Conservation (phyloP, 2,329 filamentous ascomycete genomes). For the Drechmeria coniospora region DNA sequence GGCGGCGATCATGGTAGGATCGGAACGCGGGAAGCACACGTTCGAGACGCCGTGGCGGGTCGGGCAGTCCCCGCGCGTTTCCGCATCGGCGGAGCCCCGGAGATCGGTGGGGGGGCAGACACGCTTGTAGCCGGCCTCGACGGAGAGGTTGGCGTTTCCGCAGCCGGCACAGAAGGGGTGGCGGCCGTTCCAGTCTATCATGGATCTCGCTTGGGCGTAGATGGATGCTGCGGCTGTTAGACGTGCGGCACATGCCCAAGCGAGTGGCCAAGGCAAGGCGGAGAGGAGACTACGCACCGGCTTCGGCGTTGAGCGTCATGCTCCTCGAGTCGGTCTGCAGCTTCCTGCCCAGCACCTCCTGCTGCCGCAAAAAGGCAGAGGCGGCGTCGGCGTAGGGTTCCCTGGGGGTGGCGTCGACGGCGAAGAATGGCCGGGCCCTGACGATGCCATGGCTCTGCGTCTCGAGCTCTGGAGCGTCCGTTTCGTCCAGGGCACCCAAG, state of each 20-base stretch:
- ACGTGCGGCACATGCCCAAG: background rate
- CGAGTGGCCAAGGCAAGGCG: background rate
- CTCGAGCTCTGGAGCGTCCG: constrained; percentile 6
- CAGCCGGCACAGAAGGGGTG: constrained; percentile 88
- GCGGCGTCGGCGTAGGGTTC: constrained; percentile 47
- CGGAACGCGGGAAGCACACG: constrained; percentile 78
- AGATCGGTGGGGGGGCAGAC: constrained; percentile 59
- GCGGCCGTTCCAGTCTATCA: constrained; percentile 87
- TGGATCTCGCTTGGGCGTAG: constrained; percentile 73
- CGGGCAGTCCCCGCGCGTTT: constrained; percentile 53
- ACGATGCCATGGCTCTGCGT: constrained; percentile 47
- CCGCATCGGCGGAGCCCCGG: constrained; percentile 26
- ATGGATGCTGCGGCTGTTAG: constrained; percentile 52
- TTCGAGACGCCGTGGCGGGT: constrained; percentile 81
- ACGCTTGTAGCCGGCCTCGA: constrained; percentile 69
- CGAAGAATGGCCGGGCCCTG: constrained; percentile 71
- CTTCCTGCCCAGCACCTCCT: constrained; percentile 39
- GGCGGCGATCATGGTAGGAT: constrained; percentile 90
- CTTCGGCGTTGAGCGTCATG: constrained; percentile 42
- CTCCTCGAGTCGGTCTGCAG: constrained; percentile 54
- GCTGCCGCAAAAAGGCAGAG: constrained; percentile 25
- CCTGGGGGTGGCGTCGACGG: constrained; percentile 70
- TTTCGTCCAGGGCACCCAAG: constrained; percentile 61
- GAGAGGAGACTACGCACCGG: constrained; percentile 33
- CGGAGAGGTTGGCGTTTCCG: constrained; percentile 64